Conservation (phyloP, 306 rosid genomes). For the Ormosia emarginata region DNA sequence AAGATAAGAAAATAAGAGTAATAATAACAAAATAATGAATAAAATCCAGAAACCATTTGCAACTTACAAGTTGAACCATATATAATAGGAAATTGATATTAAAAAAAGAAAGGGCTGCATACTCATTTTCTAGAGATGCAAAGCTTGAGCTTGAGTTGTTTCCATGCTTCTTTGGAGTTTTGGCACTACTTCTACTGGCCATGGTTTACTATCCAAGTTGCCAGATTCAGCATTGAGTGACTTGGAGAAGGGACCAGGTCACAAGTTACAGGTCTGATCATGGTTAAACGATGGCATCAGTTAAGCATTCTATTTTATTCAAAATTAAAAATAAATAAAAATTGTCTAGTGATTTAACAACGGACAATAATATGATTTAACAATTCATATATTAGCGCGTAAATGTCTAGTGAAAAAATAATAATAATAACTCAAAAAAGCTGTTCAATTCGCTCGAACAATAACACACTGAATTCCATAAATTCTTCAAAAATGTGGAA, state of each 20-base stretch:
- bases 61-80: not conserved
- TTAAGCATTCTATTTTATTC: not conserved
- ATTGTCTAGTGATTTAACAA: no score
- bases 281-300: slow-evolving; percentile 1
- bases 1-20: not conserved
- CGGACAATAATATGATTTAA: not conserved
- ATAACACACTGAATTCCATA: no score
- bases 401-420: no score
- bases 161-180: slow-evolving; percentile 30
- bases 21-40: not conserved
- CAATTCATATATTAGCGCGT: not conserved
- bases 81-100: not conserved
- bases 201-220: slow-evolving; percentile 11
- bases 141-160: slow-evolving; percentile 8
- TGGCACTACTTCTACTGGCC: slow-evolving; percentile 12
- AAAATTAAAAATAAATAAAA: no score
- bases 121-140: slow-evolving; percentile 21
- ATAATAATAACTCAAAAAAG: no score
- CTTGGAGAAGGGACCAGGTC: not conserved
- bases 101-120: not conserved
- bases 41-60: not conserved
- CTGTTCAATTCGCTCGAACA: no score
- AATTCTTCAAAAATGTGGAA: no score
- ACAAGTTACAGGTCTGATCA: not conserved
- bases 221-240: not conserved